Evolutionary conservation across 192 early-diverging fungal genomes (phyloP).

Genomic region (Helicostylum pulchrum): DNA sequence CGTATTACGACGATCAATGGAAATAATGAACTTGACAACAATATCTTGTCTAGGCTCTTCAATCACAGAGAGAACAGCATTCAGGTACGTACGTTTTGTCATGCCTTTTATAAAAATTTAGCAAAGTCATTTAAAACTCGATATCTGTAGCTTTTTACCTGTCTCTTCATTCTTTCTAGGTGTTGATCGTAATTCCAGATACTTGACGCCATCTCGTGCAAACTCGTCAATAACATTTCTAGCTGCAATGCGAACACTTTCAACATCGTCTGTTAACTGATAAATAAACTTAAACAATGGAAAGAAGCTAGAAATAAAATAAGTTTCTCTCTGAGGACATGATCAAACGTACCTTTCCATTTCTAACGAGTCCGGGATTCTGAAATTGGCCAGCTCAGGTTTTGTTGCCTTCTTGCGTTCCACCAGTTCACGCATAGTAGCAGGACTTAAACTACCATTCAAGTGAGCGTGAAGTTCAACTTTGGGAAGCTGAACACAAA

Average conservation of each 20-base stretch:
- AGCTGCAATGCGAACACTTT: constrained; percentile 38
- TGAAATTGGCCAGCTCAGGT: constrained; percentile 39
- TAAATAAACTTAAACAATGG: constrained; percentile 55
- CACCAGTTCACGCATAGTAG: constrained; percentile 39
- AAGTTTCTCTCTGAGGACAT: neutral
- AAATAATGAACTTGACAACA: constrained; percentile 45
- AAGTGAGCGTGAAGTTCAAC: constrained; percentile 61
- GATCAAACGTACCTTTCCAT: neutral
- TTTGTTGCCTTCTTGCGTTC: constrained; percentile 36
- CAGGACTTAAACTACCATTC: constrained; percentile 49
- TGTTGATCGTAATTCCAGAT: constrained; percentile 58
- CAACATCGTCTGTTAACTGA: constrained; percentile 48
- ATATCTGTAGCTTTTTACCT: constrained; percentile 1
- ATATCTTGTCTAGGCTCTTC: constrained; percentile 30
- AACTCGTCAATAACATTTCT: constrained; percentile 48
- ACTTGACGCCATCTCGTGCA: constrained; percentile 48
- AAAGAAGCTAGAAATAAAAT: constrained; percentile 44
- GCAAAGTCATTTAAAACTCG: neutral
- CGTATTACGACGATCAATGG: constrained; percentile 49
- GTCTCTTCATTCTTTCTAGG: constrained; percentile 45
- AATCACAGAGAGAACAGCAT: constrained; percentile 31
- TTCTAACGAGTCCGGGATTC: constrained; percentile 39
- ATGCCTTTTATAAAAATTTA: constrained; percentile 29
- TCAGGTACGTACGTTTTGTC: constrained; percentile 50
- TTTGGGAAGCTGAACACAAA: constrained; percentile 32